Conservation (phyloP, 257 asterid species). For the Lycium ferocissimum region DNA sequence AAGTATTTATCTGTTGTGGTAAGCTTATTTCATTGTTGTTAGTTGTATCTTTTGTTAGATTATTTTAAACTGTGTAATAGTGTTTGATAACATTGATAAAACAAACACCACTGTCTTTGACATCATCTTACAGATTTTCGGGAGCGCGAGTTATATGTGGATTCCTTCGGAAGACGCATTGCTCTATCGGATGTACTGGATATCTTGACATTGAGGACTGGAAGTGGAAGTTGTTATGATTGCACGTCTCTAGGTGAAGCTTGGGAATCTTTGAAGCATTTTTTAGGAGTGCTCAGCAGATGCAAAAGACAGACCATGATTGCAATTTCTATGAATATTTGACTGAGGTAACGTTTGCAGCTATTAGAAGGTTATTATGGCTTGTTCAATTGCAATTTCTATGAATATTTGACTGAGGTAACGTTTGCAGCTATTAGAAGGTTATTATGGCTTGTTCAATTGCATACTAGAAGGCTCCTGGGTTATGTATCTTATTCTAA, state of each 20-base stretch:
- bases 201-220: background rate
- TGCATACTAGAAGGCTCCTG: background rate
- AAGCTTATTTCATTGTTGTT: background rate
- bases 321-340: background rate
- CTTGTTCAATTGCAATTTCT: background rate
- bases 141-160: background rate
- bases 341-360: background rate
- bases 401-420: background rate
- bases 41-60: background rate
- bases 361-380: background rate
- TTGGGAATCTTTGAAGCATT: background rate
- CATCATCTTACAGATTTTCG: background rate
- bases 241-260: background rate
- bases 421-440: no score
- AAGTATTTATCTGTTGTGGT: background rate
- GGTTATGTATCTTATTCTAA: background rate
- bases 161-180: background rate
- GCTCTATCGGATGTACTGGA: background rate
- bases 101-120: background rate
- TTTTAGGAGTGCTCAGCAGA: background rate
- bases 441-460: background rate
- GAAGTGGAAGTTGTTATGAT: background rate
- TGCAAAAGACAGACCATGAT: conserved; percentile 1
- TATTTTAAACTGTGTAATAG: background rate
- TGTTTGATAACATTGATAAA: background rate